Percentiles rank a stretch among this genome's conserved stretches.
Evolutionary conservation across 352 stramenopile species (phyloP).

Genomic region (Phytophthora ohioensis): DNA sequence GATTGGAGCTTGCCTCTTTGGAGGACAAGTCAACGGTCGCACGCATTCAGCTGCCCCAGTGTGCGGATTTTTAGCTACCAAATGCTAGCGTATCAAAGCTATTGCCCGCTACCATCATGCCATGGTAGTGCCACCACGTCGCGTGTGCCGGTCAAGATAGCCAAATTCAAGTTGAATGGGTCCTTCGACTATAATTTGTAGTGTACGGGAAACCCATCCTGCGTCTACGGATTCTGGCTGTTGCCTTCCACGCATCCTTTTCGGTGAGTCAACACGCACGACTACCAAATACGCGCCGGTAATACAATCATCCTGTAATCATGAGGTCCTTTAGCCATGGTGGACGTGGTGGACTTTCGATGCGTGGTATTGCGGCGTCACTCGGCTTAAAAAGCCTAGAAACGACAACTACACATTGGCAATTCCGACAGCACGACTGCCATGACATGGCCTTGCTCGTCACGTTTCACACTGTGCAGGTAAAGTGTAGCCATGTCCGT

Average conservation of each 20-base stretch:
- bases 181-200: too few relatives aligned
- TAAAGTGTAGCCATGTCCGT: slow-evolving; percentile 21
- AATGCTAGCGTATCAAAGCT: too few relatives aligned
- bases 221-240: not conserved
- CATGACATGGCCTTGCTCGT: not conserved
- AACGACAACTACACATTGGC: not conserved
- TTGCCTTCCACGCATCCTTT: slow-evolving; percentile 3
- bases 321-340: not conserved
- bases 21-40: too few relatives aligned
- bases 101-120: too few relatives aligned
- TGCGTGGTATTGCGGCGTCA: not conserved
- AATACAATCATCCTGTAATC: slow-evolving; percentile 7
- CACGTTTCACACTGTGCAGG: not conserved
- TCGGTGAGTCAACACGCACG: slow-evolving; percentile 16
- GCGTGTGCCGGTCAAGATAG: too few relatives aligned
- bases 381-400: not conserved
- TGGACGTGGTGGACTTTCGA: not conserved
- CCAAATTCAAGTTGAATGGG: too few relatives aligned
- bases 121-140: too few relatives aligned
- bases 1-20: too few relatives aligned
- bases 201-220: too few relatives aligned
- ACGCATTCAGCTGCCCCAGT: too few relatives aligned
- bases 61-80: too few relatives aligned
- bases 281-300: slow-evolving; percentile 9
- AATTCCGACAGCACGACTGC: not conserved